Evolutionary conservation across 2,329 filamentous ascomycete genomes (phyloP).

Genomic region (Colletotrichum orbiculare): DNA sequence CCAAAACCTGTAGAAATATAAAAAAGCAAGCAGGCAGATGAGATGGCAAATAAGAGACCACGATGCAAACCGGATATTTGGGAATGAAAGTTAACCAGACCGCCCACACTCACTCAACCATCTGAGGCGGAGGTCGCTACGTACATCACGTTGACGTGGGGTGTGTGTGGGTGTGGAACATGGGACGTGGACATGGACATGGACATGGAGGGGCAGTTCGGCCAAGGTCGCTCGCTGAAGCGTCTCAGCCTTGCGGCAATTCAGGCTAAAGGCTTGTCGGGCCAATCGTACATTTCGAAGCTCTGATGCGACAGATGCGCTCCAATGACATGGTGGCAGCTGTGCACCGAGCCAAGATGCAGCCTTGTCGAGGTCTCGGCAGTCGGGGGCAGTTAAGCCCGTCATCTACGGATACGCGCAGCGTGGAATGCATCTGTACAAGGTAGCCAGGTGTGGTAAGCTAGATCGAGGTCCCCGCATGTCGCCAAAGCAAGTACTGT

Average conservation of each 20-base stretch:
- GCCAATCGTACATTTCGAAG: constrained; percentile 20
- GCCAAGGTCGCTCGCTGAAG: constrained; percentile 21
- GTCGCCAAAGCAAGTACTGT: background rate
- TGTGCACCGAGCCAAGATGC: constrained; percentile 22
- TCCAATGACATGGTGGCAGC: constrained; percentile 29
- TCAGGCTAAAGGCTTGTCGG: constrained; percentile 32
- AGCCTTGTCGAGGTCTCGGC: constrained; percentile 33
- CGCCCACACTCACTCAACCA: background rate
- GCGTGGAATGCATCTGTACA: too few species aligned
- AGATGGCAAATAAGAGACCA: background rate
- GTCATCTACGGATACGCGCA: constrained; percentile 16
- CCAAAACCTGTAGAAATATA: background rate
- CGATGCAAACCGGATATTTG: constrained; percentile 8
- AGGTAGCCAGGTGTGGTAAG: background rate
- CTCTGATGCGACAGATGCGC: constrained; percentile 20
- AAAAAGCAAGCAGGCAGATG: background rate
- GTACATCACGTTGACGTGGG: constrained; percentile 36
- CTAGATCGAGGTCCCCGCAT: constrained; percentile 15
- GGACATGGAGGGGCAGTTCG: constrained; percentile 26
- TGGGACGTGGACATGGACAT: constrained; percentile 1
- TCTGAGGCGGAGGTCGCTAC: too few species aligned
- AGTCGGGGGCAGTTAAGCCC: constrained; percentile 30
- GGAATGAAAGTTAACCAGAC: constrained; percentile 19
- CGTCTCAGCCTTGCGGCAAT: constrained; percentile 32
- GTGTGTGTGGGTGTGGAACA: constrained; percentile 1